phyloP scores from a whole-genome alignment of 768 basidiomycete genomes.

The Holtermannia corniformis region DNA sequence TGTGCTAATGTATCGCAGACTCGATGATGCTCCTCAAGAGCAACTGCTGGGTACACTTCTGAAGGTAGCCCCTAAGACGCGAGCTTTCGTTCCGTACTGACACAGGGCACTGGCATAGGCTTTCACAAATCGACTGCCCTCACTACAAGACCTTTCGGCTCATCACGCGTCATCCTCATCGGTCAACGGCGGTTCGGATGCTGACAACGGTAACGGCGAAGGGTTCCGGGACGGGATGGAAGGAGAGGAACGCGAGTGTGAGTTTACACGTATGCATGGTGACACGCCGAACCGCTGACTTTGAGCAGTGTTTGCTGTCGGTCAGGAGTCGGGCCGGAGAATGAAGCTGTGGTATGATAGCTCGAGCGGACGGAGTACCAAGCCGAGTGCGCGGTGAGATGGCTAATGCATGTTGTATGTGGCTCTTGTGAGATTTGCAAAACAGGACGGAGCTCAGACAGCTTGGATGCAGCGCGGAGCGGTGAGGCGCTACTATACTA shows the following conservation, averaged over 20 bases:
- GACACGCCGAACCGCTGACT: neutral
- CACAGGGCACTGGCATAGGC: conserved; percentile 15
- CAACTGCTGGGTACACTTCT: conserved; percentile 64
- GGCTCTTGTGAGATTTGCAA: too few relatives aligned
- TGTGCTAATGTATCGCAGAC: conserved; percentile 44
- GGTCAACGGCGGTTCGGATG: conserved; percentile 69
- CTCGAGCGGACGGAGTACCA: conserved; percentile 7
- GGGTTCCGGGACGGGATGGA: conserved; percentile 85
- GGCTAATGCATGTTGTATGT: neutral
- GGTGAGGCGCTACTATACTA: neutral
- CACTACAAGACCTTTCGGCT: conserved; percentile 36
- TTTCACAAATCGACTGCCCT: conserved; percentile 32
- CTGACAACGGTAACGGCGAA: conserved; percentile 64
- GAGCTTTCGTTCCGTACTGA: conserved; percentile 1
- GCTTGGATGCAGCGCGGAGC: too few relatives aligned
- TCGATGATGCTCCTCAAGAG: conserved; percentile 63
- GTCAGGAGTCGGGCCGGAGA: conserved; percentile 67
- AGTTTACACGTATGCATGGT: conserved; percentile 35
- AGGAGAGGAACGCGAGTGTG: conserved; percentile 82
- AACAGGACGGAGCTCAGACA: too few relatives aligned
- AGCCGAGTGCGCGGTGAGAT: neutral
- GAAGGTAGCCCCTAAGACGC: conserved; percentile 45
- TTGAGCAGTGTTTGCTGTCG: conserved; percentile 69
- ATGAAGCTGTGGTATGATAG: conserved; percentile 76
- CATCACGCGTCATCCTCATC: conserved; percentile 48